phyloP scores from a whole-genome alignment of 768 basidiomycete genomes.

The Tricholomella constricta region DNA sequence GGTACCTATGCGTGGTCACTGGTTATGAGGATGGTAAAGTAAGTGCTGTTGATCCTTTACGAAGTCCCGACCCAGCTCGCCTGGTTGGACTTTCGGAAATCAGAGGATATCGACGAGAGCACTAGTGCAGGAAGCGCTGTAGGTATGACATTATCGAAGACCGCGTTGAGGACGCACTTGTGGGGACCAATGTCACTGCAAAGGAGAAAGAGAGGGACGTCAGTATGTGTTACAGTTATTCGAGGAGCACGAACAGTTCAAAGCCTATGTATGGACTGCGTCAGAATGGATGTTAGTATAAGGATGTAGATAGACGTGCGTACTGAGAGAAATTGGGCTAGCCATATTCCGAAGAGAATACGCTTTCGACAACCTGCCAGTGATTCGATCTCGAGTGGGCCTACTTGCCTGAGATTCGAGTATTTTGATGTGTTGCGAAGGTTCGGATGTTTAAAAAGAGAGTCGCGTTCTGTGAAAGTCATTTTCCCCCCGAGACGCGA shows the following conservation, averaged over 20 bases:
- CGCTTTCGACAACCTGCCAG: slow-evolving; percentile 54
- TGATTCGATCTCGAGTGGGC: slow-evolving; percentile 64
- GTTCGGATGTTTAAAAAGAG: no score
- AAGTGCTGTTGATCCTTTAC: slow-evolving; percentile 48
- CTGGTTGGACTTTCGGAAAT: slow-evolving; percentile 75
- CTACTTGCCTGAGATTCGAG: slow-evolving; percentile 22
- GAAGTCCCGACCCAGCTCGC: slow-evolving; percentile 84
- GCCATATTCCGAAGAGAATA: slow-evolving; percentile 71
- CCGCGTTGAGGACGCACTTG: slow-evolving; percentile 46
- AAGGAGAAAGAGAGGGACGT: not conserved
- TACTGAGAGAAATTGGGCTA: slow-evolving; percentile 72
- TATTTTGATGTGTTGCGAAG: no score
- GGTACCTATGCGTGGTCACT: slow-evolving; percentile 58
- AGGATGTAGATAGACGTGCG: no score
- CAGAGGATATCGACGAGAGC: slow-evolving; percentile 74
- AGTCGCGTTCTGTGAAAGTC: no score
- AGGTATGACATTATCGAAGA: not conserved
- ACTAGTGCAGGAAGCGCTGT: slow-evolving; percentile 40
- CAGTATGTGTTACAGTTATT: not conserved
- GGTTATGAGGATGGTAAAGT: no score
- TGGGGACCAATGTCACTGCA: slow-evolving; percentile 75
- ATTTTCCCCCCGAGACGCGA: no score
- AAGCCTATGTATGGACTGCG: no score
- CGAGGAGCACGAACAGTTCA: slow-evolving; percentile 30
- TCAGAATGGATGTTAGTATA: no score